Percentiles rank a stretch among this genome's conserved stretches.
Conservation (phyloP, 208 protist species). For the Leptomonas seymouri region DNA sequence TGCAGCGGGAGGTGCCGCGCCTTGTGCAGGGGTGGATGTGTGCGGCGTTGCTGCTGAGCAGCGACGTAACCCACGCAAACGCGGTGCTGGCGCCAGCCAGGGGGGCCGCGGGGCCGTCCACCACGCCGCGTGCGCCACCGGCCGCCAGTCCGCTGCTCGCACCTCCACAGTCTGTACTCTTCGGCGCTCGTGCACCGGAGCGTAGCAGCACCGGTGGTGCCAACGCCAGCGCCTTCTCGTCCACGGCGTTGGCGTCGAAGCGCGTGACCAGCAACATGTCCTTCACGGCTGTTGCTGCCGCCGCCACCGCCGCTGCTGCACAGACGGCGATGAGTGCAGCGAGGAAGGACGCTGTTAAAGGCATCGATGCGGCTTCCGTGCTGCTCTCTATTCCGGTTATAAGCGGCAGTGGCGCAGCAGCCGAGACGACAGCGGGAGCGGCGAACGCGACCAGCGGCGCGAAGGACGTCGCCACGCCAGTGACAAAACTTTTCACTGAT, state of each 20-base stretch:
- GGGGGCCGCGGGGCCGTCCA: constrained; percentile 7
- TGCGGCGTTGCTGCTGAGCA: constrained; percentile 49
- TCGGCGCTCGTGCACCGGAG: constrained; percentile 15
- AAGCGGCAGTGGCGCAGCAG: background rate
- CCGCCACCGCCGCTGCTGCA: constrained; percentile 11
- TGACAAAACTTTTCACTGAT: constrained; percentile 11
- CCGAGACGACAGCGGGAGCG: background rate
- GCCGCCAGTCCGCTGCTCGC: constrained; percentile 17
- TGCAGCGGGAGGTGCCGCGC: constrained; percentile 55
- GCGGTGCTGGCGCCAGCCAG: constrained; percentile 27
- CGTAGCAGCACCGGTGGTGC: constrained; percentile 5
- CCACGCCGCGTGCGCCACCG: background rate
- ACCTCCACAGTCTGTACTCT: constrained; percentile 22
- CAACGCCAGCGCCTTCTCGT: constrained; percentile 9
- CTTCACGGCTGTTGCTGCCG: constrained; percentile 18
- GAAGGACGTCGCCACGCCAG: background rate
- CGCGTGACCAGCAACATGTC: constrained; percentile 17
- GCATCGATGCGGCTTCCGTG: constrained; percentile 13
- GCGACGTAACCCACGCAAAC: constrained; percentile 35
- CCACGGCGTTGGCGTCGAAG: constrained; percentile 2
- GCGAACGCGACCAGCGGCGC: background rate
- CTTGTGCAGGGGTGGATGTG: constrained; percentile 79
- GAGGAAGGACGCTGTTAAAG: background rate
- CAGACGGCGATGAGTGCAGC: background rate
- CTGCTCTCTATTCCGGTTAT: constrained; percentile 30